Evolutionary conservation across 2,329 filamentous ascomycete species (phyloP).

Genomic region (Colletotrichum plurivorum): DNA sequence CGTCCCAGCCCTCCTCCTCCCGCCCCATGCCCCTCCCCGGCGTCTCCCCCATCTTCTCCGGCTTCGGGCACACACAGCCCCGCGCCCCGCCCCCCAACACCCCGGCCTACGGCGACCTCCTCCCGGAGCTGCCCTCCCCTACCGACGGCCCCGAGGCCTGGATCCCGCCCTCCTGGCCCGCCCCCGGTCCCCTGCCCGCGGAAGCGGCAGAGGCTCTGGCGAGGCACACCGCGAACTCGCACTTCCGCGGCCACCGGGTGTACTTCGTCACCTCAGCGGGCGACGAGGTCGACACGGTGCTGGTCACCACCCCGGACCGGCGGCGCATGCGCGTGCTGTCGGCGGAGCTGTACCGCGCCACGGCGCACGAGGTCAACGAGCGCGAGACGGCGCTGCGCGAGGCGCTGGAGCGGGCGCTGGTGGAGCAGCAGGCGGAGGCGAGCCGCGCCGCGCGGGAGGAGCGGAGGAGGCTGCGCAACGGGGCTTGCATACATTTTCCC

Average conservation of each 20-base stretch:
- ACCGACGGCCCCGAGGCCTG: constrained; percentile 1
- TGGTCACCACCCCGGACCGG: constrained; percentile 9
- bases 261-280: constrained; percentile 5
- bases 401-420: background rate
- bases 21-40: background rate
- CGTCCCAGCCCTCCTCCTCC: background rate
- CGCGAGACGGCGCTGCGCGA: background rate
- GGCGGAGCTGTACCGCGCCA: background rate
- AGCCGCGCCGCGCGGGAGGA: background rate
- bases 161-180: constrained; percentile 7
- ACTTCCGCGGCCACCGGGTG: constrained; percentile 8
- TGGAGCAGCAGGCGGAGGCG: background rate
- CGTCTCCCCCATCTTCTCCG: constrained; percentile 11
- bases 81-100: background rate
- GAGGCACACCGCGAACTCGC: background rate
- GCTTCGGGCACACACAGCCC: constrained; percentile 3
- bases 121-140: background rate
- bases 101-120: constrained; percentile 3
- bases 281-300: background rate
- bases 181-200: background rate
- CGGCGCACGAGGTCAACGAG: constrained; percentile 3
- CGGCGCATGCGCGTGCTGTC: background rate
- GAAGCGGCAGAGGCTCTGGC: background rate
- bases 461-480: background rate
- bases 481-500: background rate